Conservation (phyloP, 768 basidiomycete species). For the Russula abietina region DNA sequence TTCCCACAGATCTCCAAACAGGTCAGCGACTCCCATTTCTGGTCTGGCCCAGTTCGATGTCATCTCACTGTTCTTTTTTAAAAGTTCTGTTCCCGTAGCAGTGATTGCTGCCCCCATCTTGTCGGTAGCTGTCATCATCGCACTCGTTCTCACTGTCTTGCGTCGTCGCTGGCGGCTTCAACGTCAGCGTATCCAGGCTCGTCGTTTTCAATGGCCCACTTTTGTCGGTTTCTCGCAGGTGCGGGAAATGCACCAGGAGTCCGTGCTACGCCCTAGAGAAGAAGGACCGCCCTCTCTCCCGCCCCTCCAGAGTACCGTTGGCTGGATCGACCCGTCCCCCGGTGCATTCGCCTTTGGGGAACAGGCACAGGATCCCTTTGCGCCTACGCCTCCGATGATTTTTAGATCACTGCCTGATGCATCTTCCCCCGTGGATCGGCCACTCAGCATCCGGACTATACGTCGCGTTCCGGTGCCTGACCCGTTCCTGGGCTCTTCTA, state of each 20-base stretch:
- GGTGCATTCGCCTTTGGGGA: background rate
- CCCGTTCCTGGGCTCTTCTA: conserved; percentile 9
- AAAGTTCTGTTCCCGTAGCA: conserved; percentile 7
- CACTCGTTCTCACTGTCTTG: background rate
- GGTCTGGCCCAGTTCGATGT: background rate
- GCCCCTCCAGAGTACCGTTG: background rate
- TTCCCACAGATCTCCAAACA: background rate
- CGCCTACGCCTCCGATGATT: background rate
- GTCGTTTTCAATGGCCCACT: background rate
- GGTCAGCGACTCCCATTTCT: background rate
- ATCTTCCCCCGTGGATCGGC: background rate
- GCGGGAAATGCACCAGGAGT: background rate
- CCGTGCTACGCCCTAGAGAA: background rate
- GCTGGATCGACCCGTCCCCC: background rate
- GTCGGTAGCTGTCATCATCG: background rate
- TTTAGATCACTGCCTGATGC: background rate
- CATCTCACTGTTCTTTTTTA: background rate
- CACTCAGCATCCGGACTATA: background rate
- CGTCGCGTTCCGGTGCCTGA: background rate
- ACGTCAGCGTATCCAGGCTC: background rate
- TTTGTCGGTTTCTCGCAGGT: background rate
- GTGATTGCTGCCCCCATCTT: conserved; percentile 4
- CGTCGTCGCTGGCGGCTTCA: background rate
- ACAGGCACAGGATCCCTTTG: conserved; percentile 1
- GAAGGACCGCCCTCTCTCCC: background rate